Evolutionary conservation across 2,329 filamentous ascomycete species (phyloP).

Genomic region (Diaporthe sp.): DNA sequence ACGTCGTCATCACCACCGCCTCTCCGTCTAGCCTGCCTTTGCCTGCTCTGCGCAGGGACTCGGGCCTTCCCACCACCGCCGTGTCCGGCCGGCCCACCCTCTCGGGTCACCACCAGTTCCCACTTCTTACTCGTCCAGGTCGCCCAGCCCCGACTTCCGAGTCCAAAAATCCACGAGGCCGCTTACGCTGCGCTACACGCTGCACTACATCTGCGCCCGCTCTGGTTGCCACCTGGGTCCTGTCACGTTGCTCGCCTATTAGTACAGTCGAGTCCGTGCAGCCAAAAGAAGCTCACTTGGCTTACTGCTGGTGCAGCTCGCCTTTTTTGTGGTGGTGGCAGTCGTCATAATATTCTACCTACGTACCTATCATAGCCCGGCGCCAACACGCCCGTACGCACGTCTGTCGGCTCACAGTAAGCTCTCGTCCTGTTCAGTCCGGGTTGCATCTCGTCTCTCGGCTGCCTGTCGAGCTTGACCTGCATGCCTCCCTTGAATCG

Average conservation of each 20-base stretch:
- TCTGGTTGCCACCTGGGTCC: constrained; percentile 17
- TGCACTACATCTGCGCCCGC: neutral
- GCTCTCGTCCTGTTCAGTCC: constrained; percentile 5
- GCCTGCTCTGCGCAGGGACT: neutral
- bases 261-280: constrained; percentile 17
- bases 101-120: constrained; percentile 23
- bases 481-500: constrained; percentile 24
- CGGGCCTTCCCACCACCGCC: constrained; percentile 22
- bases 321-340: neutral
- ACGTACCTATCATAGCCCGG: neutral
- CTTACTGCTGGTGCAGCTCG: neutral
- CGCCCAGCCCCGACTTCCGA: constrained; percentile 29
- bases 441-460: neutral
- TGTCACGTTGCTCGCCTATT: constrained; percentile 21
- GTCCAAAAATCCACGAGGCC: constrained; percentile 12
- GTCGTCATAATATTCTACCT: neutral
- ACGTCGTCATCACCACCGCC: neutral
- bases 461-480: neutral
- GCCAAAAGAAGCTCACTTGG: constrained; percentile 14
- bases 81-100: constrained; percentile 31
- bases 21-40: neutral
- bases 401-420: constrained; percentile 8
- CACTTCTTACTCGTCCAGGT: constrained; percentile 30
- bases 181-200: neutral
- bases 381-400: neutral